Evolutionary conservation across 2,329 filamentous ascomycete species (phyloP), one percentile per base, ranked within the genome.

Genomic region (Ascochyta lentis): DNA sequence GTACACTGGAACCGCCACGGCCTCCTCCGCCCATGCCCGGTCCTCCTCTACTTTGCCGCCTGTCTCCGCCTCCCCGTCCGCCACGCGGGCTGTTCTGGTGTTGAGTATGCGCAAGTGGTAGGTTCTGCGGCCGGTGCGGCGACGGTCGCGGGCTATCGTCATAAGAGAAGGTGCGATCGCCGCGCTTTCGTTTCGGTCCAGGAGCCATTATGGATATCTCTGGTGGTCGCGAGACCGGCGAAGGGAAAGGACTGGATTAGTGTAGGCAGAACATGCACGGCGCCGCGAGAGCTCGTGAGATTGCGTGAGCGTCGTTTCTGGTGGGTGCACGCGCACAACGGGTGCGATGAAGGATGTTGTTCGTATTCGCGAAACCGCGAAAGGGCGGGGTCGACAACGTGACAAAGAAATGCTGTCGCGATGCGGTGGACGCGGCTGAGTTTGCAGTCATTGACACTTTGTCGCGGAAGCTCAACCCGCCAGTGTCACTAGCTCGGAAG

Each of bases 171-270:
- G 71, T 75, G 58, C 78, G 75, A 43, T 83, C 80, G 31, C 76
- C 72, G 55, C 81, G 78, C 78, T 87, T 87, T 59, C 85, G 79
- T 78, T 87, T 88, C 49, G 77, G 76, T 61, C 73, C 74, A 61
- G 80, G 81, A 72, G 81, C 77, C 83, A 85, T 85, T 38, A 29
- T 70, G 60, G 70, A 64, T 66, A 66, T 58, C 62, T 68, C 63
- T 65, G 61, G 65, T 43, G 57, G 60, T 59, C 56, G 63, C 65
- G 64, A 69, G 68, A 61, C 67, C 64, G 56, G 62, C 51, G 59
- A 51, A 61, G 64, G 59, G 59, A 54, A 42, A 54, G 44, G 56
- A 52, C 65, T 59, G 56, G 61, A 56, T 42, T 43, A 57, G 48
- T 63, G 54, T 56, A 59, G 53, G 70, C 54, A 55, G 65, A 64